Evolutionary conservation across 2,329 filamentous ascomycete genomes (phyloP).

Genomic region (Neonectria punicea): DNA sequence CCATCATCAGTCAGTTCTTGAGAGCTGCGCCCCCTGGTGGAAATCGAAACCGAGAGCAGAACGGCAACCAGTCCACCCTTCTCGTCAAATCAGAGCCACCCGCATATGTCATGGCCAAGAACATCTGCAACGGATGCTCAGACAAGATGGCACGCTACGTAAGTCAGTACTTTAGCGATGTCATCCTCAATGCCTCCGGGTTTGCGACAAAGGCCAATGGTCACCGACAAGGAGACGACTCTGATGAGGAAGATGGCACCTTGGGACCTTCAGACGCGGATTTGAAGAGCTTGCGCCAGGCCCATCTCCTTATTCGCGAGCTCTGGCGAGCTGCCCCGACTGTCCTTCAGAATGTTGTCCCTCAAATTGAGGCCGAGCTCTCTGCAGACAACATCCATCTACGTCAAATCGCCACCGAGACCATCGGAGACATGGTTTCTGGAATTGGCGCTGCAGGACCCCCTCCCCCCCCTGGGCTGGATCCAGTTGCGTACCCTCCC

Average conservation of each 20-base stretch:
- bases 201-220: conserved; percentile 66
- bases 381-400: conserved; percentile 89
- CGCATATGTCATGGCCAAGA: conserved; percentile 96
- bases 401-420: conserved; percentile 89
- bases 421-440: conserved; percentile 92
- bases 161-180: conserved; percentile 96
- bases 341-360: conserved; percentile 91
- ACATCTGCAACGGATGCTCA: conserved; percentile 86
- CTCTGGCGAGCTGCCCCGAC: conserved; percentile 92
- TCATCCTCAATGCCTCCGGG: conserved; percentile 87
- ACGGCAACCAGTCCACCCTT: conserved; percentile 83
- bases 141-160: conserved; percentile 97
- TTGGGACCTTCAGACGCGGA: conserved; percentile 82
- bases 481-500: conserved; percentile 87
- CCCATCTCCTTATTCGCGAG: conserved; percentile 88
- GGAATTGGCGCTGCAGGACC: conserved; percentile 93
- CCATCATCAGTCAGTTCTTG: conserved; percentile 95
- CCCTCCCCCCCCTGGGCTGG: conserved; percentile 75
- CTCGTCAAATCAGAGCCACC: conserved; percentile 88
- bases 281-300: conserved; percentile 87
- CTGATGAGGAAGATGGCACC: conserved; percentile 69
- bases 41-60: conserved; percentile 70
- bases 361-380: conserved; percentile 91
- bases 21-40: conserved; percentile 80
- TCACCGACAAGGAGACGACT: conserved; percentile 68